These are phyloP conservation scores for Grigorovia transvaalensis DNA, from an alignment of 805 yeast species.

Conservation along the genomic window DNA sequence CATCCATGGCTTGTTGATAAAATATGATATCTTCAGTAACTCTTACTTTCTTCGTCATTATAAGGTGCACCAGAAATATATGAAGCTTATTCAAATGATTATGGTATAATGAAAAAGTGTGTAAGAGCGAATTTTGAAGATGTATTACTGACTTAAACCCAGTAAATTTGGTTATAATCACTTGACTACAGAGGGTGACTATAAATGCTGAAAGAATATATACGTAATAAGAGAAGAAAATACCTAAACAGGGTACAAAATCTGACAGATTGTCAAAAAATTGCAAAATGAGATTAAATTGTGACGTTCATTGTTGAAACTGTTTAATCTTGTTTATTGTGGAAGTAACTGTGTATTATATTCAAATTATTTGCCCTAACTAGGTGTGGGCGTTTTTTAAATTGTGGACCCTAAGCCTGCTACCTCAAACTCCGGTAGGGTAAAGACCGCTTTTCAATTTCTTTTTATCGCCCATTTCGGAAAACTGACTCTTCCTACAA, in stretches of 20 bases:
- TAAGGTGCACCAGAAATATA: neutral
- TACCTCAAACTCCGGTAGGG: neutral
- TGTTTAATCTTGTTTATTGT: neutral
- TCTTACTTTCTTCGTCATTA: neutral
- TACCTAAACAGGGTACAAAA: neutral
- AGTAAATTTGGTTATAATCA: too few species aligned
- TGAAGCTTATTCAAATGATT: neutral
- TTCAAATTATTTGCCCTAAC: neutral
- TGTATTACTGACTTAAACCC: too few species aligned
- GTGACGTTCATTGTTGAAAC: neutral
- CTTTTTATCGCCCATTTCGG: too few species aligned
- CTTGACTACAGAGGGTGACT: too few species aligned
- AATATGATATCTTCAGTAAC: constrained; percentile 15
- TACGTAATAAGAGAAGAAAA: too few species aligned
- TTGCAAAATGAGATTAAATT: neutral
- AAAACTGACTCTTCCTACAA: too few species aligned
- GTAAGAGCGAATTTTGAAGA: too few species aligned
- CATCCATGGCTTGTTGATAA: constrained; percentile 21
- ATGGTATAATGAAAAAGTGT: too few species aligned
- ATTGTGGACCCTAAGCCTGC: neutral
- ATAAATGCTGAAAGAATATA: too few species aligned
- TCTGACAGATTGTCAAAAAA: neutral
- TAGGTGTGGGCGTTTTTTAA: neutral
- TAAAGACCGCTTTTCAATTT: neutral
- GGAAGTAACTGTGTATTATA: neutral